phyloP scores from a whole-genome alignment of 371 early-diverging fungal genomes.

The Agmasoma carcini region DNA sequence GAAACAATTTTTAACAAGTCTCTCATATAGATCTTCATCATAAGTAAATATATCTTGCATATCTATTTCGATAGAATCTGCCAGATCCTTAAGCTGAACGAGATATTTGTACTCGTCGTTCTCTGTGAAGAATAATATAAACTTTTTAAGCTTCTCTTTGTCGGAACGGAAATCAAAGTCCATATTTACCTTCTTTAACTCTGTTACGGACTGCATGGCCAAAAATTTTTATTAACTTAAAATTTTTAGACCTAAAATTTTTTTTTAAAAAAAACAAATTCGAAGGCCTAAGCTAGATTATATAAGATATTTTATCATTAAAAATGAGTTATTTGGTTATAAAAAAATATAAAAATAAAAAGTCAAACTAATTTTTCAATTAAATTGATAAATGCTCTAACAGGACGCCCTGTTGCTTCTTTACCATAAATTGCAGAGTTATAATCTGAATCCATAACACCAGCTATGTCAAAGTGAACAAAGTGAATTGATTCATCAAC shows the following conservation, averaged over 20 bases:
- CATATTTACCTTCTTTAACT: conserved; percentile 37
- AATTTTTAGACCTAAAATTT: too few relatives aligned
- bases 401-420: conserved; percentile 45
- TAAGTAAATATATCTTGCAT: conserved; percentile 44
- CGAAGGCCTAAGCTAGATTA: too few relatives aligned
- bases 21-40: conserved; percentile 43
- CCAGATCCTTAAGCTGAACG: conserved; percentile 4
- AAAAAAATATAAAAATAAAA: too few relatives aligned
- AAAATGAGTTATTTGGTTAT: too few relatives aligned
- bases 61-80: conserved; percentile 34
- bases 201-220: too few relatives aligned
- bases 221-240: too few relatives aligned
- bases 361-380: conserved; percentile 37
- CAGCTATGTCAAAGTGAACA: conserved; percentile 55
- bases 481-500: conserved; percentile 55
- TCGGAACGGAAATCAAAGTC: conserved; percentile 36
- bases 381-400: conserved; percentile 29
- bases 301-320: too few relatives aligned
- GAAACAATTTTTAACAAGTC: conserved; percentile 43
- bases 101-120: conserved; percentile 46
- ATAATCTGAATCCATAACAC: conserved; percentile 35
- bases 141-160: conserved; percentile 42
- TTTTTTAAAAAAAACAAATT: too few relatives aligned
- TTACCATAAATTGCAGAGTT: conserved; percentile 43
- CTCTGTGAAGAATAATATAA: conserved; percentile 51